Evolutionary conservation across 2,329 filamentous ascomycete species (phyloP), one percentile per base, ranked within the genome.

Genomic region (Aspergillus sp.): DNA sequence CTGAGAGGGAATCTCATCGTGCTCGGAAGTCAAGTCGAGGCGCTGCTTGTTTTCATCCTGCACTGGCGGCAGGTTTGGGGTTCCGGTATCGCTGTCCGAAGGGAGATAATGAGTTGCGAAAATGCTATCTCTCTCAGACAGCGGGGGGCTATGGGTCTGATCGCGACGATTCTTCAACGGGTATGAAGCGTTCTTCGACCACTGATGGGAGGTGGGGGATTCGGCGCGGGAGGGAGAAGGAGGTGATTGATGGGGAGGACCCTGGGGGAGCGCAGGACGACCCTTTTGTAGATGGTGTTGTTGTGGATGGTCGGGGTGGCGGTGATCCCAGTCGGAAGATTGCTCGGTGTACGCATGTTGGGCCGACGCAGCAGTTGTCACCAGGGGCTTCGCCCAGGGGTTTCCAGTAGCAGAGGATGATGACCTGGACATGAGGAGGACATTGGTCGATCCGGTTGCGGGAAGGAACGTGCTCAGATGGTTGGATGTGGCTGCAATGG

Each of bases 71-170:
- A 54, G 53, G 44, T 59, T 60, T 39, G 49, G 57, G 36, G 54
- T 57, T 43, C 42, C 53, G 35, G 59, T 52, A 42, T 68, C 66
- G 47, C 60, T 69, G 40, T 69, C 68, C 33, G 68, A 65, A 37
- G 64, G 61, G 1, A 70, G 57, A 52, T 78, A 78, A 43, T 74
- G 72, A 20, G 74, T 77, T 32, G 74, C 73, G 48, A 77, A 78
- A 51, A 78, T 78, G 55, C 69, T 74, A 53, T 78, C 74, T 46
- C 74, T 61, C 54, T 78, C 74, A 15, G 72, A 74, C 41, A 78
- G 60, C 56, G 72, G 72, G 29, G 72, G 71, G 17, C 51, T 53
- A 30, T 60, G 47, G 14, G 43, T 41, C 12, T 34, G 37, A 34
- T 49, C 47, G 8, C 51, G 44, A 15, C 43, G 52, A 36, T 49